These are phyloP conservation scores for Domatiomyces catenatus DNA, from an alignment of 2,329 filamentous ascomycete species.

Conservation along the genomic window DNA sequence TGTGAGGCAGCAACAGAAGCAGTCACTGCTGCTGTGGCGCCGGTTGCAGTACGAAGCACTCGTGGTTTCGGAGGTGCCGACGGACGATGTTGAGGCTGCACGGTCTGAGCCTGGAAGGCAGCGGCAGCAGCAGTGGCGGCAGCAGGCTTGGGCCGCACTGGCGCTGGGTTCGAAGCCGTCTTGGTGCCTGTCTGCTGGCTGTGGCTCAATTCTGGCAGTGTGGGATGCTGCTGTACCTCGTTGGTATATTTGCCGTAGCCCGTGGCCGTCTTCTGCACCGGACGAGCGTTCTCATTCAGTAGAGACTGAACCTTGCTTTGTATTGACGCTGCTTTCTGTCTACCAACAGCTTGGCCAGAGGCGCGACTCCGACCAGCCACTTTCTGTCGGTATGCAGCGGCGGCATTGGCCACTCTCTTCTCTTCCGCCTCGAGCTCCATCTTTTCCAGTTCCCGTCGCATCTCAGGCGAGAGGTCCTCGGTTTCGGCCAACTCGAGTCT, in stretches of 20 bases:
- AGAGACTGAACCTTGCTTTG: conserved; percentile 81
- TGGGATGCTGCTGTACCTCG: neutral
- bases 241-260: conserved; percentile 75
- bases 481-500: conserved; percentile 44
- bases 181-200: conserved; percentile 9
- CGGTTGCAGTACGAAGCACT: conserved; percentile 36
- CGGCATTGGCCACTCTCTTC: conserved; percentile 71
- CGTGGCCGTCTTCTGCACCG: conserved; percentile 55
- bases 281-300: conserved; percentile 58
- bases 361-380: conserved; percentile 45
- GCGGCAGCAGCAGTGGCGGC: conserved; percentile 13
- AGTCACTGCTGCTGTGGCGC: conserved; percentile 19
- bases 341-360: conserved; percentile 25
- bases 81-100: conserved; percentile 25
- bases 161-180: neutral
- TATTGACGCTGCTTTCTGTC: conserved; percentile 61
- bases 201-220: conserved; percentile 3
- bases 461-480: conserved; percentile 67
- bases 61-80: conserved; percentile 46
- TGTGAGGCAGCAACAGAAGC: conserved; percentile 6
- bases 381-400: conserved; percentile 70
- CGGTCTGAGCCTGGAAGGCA: conserved; percentile 4
- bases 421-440: conserved; percentile 73
- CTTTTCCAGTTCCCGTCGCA: conserved; percentile 78
- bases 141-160: conserved; percentile 3